These are phyloP conservation scores for Mycena epipterygia DNA, from an alignment of 768 basidiomycete species.

Conservation along the genomic window DNA sequence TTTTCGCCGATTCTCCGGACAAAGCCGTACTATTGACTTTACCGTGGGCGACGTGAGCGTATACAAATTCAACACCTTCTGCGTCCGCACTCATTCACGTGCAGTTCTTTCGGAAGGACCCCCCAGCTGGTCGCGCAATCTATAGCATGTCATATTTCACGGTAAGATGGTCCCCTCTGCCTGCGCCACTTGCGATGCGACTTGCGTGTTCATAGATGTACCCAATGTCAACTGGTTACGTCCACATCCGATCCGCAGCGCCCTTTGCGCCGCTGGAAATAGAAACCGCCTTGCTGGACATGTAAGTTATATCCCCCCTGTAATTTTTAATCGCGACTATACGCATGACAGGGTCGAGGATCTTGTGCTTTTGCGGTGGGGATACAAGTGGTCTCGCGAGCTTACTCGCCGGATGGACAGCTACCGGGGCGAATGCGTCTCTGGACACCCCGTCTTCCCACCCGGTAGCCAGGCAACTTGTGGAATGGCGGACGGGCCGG, in stretches of 20 bases:
- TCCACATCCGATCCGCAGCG: constrained; percentile 54
- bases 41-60: neutral
- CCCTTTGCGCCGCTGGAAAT: constrained; percentile 46
- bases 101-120: neutral
- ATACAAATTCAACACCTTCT: no score
- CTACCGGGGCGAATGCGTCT: constrained; percentile 34
- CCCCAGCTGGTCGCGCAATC: neutral
- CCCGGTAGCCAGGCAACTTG: constrained; percentile 16
- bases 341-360: constrained; percentile 34
- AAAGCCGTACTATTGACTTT: constrained; percentile 54
- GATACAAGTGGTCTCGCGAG: constrained; percentile 57
- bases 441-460: neutral
- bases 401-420: constrained; percentile 53
- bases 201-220: constrained; percentile 40
- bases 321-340: no score
- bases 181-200: no score
- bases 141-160: neutral
- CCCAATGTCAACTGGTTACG: constrained; percentile 48
- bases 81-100: neutral
- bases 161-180: neutral
- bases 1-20: constrained; percentile 64
- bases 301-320: constrained; percentile 40
- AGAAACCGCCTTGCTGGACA: constrained; percentile 48
- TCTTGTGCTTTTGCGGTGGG: constrained; percentile 46
- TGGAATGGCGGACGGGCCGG: constrained; percentile 19